Evolutionary conservation across 2,329 filamentous ascomycete species (phyloP).

Genomic region (Colletotrichum euphorbiae): DNA sequence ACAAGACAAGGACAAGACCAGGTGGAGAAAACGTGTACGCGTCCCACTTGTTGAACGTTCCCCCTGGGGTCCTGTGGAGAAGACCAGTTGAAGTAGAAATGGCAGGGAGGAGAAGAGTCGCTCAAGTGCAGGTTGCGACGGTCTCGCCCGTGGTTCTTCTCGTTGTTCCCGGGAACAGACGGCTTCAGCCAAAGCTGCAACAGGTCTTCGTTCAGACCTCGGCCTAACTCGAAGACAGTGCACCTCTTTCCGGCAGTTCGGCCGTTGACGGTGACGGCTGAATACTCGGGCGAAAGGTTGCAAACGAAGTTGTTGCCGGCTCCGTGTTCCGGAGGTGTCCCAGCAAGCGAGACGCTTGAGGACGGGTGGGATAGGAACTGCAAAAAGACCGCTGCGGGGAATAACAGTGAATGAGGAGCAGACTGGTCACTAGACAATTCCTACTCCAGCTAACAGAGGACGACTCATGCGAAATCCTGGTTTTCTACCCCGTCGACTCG

Average conservation of each 20-base stretch:
- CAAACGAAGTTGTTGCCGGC: slow-evolving; percentile 4
- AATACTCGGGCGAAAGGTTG: slow-evolving; percentile 1
- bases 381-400: slow-evolving; percentile 27
- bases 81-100: slow-evolving; percentile 19
- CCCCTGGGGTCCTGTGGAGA: slow-evolving; percentile 35
- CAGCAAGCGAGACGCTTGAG: slow-evolving; percentile 5
- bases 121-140: slow-evolving; percentile 23
- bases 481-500: neutral
- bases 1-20: slow-evolving; percentile 35
- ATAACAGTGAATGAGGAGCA: slow-evolving; percentile 6
- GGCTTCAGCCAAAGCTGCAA: neutral
- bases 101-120: slow-evolving; percentile 26
- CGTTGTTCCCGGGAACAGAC: slow-evolving; percentile 11
- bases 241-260: neutral
- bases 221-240: too few relatives aligned
- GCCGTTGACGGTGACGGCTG: neutral
- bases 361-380: slow-evolving; percentile 24
- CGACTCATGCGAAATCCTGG: neutral
- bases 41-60: slow-evolving; percentile 27
- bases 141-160: slow-evolving; percentile 26
- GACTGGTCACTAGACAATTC: slow-evolving; percentile 3
- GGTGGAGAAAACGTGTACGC: slow-evolving; percentile 20
- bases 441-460: neutral
- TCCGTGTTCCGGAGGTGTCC: slow-evolving; percentile 16
- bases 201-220: too few relatives aligned